A percentile compares a stretch with the other conserved stretches of the same genome.
These are phyloP conservation scores for Verticillium longisporum DNA, from an alignment of 2,329 filamentous ascomycete species.

Conservation along the genomic window DNA sequence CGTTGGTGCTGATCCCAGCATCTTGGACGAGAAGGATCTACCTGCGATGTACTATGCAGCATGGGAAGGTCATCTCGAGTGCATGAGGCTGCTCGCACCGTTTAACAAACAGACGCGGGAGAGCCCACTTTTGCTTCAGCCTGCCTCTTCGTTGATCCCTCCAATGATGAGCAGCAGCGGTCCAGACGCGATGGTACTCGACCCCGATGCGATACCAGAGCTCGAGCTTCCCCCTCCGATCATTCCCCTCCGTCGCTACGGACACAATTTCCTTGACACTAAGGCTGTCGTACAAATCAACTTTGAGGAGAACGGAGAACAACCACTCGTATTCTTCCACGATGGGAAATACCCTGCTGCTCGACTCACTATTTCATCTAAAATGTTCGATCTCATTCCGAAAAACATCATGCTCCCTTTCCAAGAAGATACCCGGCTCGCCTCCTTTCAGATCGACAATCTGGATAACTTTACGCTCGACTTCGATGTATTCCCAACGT, in stretches of 20 bases:
- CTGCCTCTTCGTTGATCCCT: conserved; percentile 29
- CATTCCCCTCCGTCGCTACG: conserved; percentile 88
- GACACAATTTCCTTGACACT: conserved; percentile 96
- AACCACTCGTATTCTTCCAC: conserved; percentile 89
- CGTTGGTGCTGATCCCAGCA: conserved; percentile 69
- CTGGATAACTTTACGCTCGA: conserved; percentile 89
- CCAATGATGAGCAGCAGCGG: conserved; percentile 37
- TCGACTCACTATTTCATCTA: conserved; percentile 91
- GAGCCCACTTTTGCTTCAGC: conserved; percentile 38
- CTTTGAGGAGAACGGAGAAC: conserved; percentile 70
- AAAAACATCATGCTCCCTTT: conserved; percentile 94
- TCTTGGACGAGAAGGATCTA: conserved; percentile 84
- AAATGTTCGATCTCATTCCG: conserved; percentile 90
- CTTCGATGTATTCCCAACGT: conserved; percentile 96
- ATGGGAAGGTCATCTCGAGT: conserved; percentile 94
- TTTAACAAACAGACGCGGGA: conserved; percentile 35
- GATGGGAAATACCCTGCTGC: conserved; percentile 94
- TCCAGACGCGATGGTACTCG: conserved; percentile 58
- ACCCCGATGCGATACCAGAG: conserved; percentile 83
- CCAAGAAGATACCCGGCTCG: conserved; percentile 87
- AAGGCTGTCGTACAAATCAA: conserved; percentile 93
- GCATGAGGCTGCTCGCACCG: conserved; percentile 79
- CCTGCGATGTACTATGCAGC: conserved; percentile 97
- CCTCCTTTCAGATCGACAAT: conserved; percentile 94
- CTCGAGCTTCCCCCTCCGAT: conserved; percentile 92